Percentiles rank a stretch among this genome's conserved stretches.
Evolutionary conservation across 768 basidiomycete species (phyloP).

Genomic region (Pisolithus albus): DNA sequence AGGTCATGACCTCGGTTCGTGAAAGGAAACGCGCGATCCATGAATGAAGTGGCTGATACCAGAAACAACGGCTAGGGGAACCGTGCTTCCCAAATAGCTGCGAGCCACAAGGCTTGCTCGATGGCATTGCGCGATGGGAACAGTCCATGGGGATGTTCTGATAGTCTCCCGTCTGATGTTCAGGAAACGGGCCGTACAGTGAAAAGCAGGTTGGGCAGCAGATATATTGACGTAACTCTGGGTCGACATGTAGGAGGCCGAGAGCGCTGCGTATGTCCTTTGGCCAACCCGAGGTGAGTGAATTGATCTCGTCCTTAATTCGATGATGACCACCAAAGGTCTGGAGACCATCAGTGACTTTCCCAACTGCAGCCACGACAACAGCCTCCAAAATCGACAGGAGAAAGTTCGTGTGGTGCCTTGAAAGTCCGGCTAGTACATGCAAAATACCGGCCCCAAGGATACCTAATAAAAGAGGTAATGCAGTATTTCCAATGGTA

Average conservation of each 20-base stretch:
- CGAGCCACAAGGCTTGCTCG: constrained; percentile 7
- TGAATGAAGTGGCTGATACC: constrained; percentile 21
- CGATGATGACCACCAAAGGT: neutral
- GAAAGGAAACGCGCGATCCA: constrained; percentile 23
- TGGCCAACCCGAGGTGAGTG: constrained; percentile 1
- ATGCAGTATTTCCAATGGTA: neutral
- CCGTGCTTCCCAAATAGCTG: neutral
- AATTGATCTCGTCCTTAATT: neutral
- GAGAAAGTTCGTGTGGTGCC: neutral
- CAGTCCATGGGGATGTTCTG: constrained; percentile 14
- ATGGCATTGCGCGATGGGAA: constrained; percentile 9
- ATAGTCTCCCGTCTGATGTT: neutral
- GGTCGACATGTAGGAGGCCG: constrained; percentile 10
- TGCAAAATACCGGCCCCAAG: neutral
- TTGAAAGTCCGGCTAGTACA: neutral
- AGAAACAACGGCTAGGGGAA: constrained; percentile 8
- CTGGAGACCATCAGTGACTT: too few relatives aligned
- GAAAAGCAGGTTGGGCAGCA: constrained; percentile 26
- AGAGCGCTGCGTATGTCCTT: constrained; percentile 14
- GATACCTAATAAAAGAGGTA: neutral
- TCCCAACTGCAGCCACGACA: too few relatives aligned
- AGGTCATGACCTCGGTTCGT: constrained; percentile 14
- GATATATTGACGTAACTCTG: constrained; percentile 11
- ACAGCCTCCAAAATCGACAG: neutral
- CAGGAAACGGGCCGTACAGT: constrained; percentile 9